phyloP scores from a whole-genome alignment of 2,329 filamentous ascomycete species.

The Diaporthe citrichinensis region DNA sequence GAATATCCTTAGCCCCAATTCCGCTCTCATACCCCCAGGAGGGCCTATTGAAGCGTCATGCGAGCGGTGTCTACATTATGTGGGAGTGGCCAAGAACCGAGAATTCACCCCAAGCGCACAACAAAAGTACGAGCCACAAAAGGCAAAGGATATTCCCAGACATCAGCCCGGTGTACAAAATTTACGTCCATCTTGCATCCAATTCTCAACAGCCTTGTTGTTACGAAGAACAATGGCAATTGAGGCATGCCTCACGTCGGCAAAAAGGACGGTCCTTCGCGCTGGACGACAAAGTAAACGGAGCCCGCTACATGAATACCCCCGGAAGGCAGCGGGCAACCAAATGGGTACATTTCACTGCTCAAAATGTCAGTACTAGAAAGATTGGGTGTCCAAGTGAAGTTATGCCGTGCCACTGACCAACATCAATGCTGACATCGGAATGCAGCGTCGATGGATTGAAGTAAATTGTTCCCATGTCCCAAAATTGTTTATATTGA shows the following conservation, averaged over 20 bases:
- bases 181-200: neutral
- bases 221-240: neutral
- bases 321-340: neutral
- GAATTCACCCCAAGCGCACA: neutral
- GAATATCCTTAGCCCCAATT: neutral
- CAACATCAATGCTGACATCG: neutral
- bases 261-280: neutral
- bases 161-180: neutral
- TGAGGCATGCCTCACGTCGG: neutral
- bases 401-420: neutral
- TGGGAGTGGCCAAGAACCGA: slow-evolving; percentile 5
- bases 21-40: neutral
- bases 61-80: neutral
- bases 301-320: neutral
- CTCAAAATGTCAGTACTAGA: neutral
- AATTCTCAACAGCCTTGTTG: neutral
- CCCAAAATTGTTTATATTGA: neutral
- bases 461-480: neutral
- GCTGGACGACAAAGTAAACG: neutral
- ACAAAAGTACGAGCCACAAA: neutral
- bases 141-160: neutral
- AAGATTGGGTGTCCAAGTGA: neutral
- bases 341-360: neutral
- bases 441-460: neutral
- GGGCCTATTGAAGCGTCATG: neutral